Evolutionary conservation across 2,329 filamentous ascomycete species (phyloP).

Genomic region (Diplodia mutila): DNA sequence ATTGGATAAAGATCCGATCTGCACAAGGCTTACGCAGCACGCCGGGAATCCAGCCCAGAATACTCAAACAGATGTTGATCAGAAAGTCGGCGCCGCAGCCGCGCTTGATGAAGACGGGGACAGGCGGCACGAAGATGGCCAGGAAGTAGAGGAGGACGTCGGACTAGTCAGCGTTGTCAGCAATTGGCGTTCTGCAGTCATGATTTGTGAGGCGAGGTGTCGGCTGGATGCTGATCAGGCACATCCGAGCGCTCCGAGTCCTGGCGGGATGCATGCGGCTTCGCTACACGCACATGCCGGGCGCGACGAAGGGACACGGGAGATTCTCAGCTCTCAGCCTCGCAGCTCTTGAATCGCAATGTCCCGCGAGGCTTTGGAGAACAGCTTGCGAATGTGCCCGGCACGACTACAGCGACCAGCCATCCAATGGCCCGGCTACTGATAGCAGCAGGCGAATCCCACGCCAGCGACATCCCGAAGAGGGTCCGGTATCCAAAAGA

Average conservation of each 20-base stretch:
- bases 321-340: neutral
- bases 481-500: neutral
- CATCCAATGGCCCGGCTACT: neutral
- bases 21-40: slow-evolving; percentile 30
- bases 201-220: neutral
- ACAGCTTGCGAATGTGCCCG: too few species aligned
- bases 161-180: slow-evolving; percentile 27
- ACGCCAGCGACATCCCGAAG: neutral
- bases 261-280: neutral
- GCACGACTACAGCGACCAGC: neutral
- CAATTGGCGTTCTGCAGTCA: neutral
- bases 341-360: neutral
- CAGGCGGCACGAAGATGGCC: slow-evolving; percentile 42
- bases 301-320: too few species aligned
- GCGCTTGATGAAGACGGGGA: slow-evolving; percentile 46
- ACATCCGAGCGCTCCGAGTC: neutral
- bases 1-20: too few species aligned
- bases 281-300: too few species aligned
- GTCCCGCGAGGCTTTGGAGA: too few species aligned
- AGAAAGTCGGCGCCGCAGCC: slow-evolving; percentile 46
- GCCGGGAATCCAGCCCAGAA: slow-evolving; percentile 42
- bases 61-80: slow-evolving; percentile 46
- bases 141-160: slow-evolving; percentile 39
- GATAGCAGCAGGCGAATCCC: neutral
- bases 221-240: neutral